Conservation (phyloP, 371 early-diverging fungal species). For the Mortierella sp. region DNA sequence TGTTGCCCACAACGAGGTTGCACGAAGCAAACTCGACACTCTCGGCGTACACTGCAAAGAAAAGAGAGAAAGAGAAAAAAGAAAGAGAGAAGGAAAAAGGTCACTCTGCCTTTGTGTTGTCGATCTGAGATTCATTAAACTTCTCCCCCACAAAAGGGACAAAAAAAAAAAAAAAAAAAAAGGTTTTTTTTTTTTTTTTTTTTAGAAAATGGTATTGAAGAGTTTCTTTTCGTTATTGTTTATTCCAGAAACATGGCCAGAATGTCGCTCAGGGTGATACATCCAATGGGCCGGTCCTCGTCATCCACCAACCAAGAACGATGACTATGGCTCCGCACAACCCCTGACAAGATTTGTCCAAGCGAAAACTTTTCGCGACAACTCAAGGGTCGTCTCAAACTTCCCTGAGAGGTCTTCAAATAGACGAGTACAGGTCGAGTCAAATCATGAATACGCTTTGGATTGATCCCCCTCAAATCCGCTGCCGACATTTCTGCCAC, state of each 20-base stretch:
- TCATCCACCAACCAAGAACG: constrained; percentile 69
- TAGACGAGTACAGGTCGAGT: constrained; percentile 53
- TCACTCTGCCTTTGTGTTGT: too few species aligned
- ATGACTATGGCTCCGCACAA: constrained; percentile 62
- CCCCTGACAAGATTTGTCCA: constrained; percentile 65
- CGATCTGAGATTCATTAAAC: too few species aligned
- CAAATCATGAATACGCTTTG: constrained; percentile 56
- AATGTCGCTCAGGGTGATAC: constrained; percentile 60
- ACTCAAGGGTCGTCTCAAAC: constrained; percentile 59
- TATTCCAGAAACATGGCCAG: constrained; percentile 39
- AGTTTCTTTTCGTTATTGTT: neutral
- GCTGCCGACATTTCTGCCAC: constrained; percentile 69
- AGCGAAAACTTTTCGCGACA: constrained; percentile 66
- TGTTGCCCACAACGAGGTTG: too few species aligned
- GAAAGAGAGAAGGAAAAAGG: too few species aligned
- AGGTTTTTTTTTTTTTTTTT: constrained; percentile 1
- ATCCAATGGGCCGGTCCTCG: constrained; percentile 61
- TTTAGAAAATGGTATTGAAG: too few species aligned
- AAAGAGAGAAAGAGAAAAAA: too few species aligned
- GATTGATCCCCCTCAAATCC: constrained; percentile 71
- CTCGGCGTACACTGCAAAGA: neutral
- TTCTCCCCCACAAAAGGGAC: too few species aligned
- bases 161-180: too few species aligned
- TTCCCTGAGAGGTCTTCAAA: constrained; percentile 59
- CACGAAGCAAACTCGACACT: too few species aligned